Evolutionary conservation across 2,329 filamentous ascomycete species (phyloP).

Genomic region (Fusarium fujikuroi): DNA sequence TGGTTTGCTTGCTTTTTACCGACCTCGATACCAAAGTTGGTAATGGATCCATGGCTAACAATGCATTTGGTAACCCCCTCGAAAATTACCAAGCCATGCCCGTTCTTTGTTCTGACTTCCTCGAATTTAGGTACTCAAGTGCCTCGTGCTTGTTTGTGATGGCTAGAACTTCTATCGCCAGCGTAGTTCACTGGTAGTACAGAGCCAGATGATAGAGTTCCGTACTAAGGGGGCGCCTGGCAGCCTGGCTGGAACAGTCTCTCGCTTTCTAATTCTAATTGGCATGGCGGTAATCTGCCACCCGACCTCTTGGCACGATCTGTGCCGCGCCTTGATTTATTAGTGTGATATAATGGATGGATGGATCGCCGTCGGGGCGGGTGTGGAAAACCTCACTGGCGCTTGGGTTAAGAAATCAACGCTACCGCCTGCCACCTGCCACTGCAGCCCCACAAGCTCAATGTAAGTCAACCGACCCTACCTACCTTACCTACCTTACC

Average conservation of each 20-base stretch:
- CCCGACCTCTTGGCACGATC: conserved; percentile 26
- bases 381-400: not conserved
- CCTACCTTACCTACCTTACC: not conserved
- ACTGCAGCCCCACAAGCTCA: conserved; percentile 16
- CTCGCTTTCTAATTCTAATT: not conserved
- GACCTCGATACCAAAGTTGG: not conserved
- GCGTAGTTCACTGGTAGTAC: not conserved
- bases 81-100: not conserved
- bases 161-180: not conserved
- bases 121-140: not conserved
- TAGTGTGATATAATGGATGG: not conserved
- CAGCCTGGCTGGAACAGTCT: not conserved
- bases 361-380: not conserved
- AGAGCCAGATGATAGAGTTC: conserved; percentile 5
- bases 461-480: conserved; percentile 1
- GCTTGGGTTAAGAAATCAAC: not conserved
- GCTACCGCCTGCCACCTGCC: not conserved
- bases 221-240: not conserved
- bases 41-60: not conserved
- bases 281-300: conserved; percentile 21
- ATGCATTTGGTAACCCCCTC: not conserved
- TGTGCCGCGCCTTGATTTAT: not conserved
- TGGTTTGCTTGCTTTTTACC: conserved; percentile 6
- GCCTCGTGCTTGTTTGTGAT: not conserved
- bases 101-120: conserved; percentile 9